phyloP scores from a whole-genome alignment of 2,329 filamentous ascomycete genomes.

The Pyrenochaeta sp. region DNA sequence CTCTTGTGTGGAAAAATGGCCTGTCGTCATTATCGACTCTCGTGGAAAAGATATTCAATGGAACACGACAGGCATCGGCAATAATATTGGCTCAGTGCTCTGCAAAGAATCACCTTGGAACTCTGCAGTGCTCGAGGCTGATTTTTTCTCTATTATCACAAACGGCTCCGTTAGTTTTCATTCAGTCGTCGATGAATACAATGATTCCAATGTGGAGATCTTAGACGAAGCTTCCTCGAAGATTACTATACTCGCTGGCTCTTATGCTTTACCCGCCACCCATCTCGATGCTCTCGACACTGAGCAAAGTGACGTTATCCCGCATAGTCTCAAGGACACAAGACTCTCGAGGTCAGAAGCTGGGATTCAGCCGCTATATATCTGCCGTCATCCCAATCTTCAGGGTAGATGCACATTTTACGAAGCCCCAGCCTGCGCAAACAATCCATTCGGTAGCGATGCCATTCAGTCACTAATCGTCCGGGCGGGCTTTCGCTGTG shows the following conservation, averaged over 20 bases:
- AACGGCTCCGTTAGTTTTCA: too few relatives aligned
- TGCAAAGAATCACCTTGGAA: neutral
- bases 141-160: too few relatives aligned
- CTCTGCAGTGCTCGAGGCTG: neutral
- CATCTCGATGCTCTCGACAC: neutral
- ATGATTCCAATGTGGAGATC: too few relatives aligned
- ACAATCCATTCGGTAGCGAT: constrained; percentile 6
- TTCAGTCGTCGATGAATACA: too few relatives aligned
- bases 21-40: constrained; percentile 1
- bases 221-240: too few relatives aligned
- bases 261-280: too few relatives aligned
- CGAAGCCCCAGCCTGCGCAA: neutral
- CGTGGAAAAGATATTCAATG: neutral
- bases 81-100: neutral
- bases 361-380: neutral
- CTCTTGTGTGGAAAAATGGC: neutral
- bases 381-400: neutral
- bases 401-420: neutral
- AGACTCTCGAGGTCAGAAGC: neutral
- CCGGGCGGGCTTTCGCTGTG: neutral
- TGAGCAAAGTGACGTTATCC: neutral
- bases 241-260: too few relatives aligned
- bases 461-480: constrained; percentile 3
- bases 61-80: neutral
- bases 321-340: neutral